Evolutionary conservation across 208 protist species (phyloP).

Genomic region (Wallacemonas sp.): DNA sequence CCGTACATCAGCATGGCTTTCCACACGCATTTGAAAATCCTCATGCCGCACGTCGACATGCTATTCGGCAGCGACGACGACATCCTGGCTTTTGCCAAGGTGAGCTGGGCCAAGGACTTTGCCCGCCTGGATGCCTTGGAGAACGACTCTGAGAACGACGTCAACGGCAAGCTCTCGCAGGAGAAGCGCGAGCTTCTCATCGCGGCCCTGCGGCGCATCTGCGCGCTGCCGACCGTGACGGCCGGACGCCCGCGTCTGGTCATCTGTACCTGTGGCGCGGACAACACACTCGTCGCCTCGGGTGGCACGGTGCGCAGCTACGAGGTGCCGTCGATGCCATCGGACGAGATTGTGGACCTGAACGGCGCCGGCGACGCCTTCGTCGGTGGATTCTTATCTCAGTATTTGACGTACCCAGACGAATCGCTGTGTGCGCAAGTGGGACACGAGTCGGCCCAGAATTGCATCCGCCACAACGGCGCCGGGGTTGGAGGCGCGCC

Average conservation of each 20-base stretch:
- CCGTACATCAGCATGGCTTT: conserved; percentile 94
- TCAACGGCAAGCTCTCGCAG: not conserved
- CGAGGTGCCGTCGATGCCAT: conserved; percentile 48
- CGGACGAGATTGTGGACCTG: conserved; percentile 94
- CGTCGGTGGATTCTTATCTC: conserved; percentile 95
- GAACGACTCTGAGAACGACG: not conserved
- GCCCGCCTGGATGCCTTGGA: conserved; percentile 13
- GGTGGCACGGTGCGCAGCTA: conserved; percentile 39
- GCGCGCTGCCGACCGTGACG: conserved; percentile 64
- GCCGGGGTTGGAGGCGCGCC: conserved; percentile 68
- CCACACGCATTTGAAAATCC: conserved; percentile 61
- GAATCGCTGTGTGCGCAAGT: conserved; percentile 62
- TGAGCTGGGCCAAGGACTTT: conserved; percentile 62
- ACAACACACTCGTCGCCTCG: conserved; percentile 83
- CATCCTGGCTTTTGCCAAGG: conserved; percentile 69
- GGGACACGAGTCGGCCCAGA: conserved; percentile 73
- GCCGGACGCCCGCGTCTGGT: conserved; percentile 64
- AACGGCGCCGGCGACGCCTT: conserved; percentile 98
- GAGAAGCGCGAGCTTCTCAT: conserved; percentile 35
- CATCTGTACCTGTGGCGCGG: conserved; percentile 91
- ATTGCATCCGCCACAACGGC: conserved; percentile 91
- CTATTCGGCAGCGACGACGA: conserved; percentile 96
- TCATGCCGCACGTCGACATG: conserved; percentile 94
- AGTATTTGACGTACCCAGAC: conserved; percentile 48
- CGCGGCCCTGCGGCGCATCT: conserved; percentile 70